Conservation (phyloP, 371 early-diverging fungal species). For the Mucor saturninus region DNA sequence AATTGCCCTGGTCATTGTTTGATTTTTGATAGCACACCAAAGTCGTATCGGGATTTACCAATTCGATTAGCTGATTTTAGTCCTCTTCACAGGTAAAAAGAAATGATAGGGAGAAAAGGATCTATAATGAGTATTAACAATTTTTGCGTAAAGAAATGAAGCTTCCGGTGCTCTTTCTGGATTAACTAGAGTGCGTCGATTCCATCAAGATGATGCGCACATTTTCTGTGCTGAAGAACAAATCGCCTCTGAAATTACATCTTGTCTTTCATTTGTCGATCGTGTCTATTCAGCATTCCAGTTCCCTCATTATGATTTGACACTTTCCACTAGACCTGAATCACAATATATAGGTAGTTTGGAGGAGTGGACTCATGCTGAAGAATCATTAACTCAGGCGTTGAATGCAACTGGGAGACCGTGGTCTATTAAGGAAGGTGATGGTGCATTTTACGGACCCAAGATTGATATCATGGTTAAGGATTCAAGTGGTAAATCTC, state of each 20-base stretch:
- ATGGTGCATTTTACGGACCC: constrained; percentile 99
- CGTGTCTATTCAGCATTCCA: constrained; percentile 88
- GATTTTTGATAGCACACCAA: constrained; percentile 81
- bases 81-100: constrained; percentile 81
- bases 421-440: constrained; percentile 96
- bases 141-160: constrained; percentile 72
- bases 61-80: constrained; percentile 95
- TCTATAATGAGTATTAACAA: not conserved
- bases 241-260: constrained; percentile 78
- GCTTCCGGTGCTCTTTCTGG: constrained; percentile 93
- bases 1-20: constrained; percentile 98
- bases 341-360: constrained; percentile 90
- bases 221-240: constrained; percentile 90
- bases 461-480: constrained; percentile 99
- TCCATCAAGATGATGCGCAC: constrained; percentile 99
- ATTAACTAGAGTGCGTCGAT: constrained; percentile 91
- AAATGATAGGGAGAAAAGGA: not conserved
- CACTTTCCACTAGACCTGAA: constrained; percentile 97
- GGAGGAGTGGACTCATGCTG: constrained; percentile 95
- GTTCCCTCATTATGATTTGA: constrained; percentile 79
- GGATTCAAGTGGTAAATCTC: constrained; percentile 92
- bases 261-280: constrained; percentile 87
- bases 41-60: constrained; percentile 93
- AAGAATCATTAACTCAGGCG: constrained; percentile 79
- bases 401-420: constrained; percentile 76